These are phyloP conservation scores for Populus tremula DNA, from an alignment of 345 rosid genomes.

Conservation along the genomic window DNA sequence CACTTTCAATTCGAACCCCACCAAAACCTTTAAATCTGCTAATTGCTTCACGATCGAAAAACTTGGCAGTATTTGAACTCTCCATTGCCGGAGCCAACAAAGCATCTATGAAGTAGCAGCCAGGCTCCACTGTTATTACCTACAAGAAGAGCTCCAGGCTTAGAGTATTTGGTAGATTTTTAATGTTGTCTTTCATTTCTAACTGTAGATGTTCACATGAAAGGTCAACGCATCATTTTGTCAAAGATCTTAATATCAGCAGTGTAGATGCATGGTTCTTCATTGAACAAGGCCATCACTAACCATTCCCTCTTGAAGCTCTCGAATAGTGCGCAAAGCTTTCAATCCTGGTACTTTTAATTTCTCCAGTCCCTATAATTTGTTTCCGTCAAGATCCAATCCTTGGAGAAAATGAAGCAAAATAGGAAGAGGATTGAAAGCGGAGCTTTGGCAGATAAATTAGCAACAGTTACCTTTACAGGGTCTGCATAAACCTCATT, in stretches of 20 bases:
- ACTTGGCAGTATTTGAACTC: constrained; percentile 48
- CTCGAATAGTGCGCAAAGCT: constrained; percentile 69
- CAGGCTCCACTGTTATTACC: constrained; percentile 98
- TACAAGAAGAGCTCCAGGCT: constrained; percentile 25
- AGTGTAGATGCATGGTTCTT: background rate
- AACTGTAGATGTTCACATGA: background rate
- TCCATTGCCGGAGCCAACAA: constrained; percentile 68
- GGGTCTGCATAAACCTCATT: constrained; percentile 46
- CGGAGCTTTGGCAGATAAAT: background rate
- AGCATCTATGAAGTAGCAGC: constrained; percentile 89
- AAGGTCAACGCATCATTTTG: too few relatives aligned
- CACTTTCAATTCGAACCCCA: constrained; percentile 95
- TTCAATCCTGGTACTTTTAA: constrained; percentile 71
- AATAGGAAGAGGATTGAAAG: background rate
- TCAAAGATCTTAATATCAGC: background rate
- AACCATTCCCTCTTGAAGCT: constrained; percentile 84
- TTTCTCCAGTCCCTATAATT: constrained; percentile 63
- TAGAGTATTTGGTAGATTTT: background rate
- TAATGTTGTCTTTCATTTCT: background rate
- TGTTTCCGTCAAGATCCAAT: constrained; percentile 3
- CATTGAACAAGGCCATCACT: constrained; percentile 17
- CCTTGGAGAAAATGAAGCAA: constrained; percentile 7
- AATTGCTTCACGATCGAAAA: constrained; percentile 53
- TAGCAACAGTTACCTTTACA: constrained; percentile 46
- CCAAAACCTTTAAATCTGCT: constrained; percentile 67